phyloP scores from a whole-genome alignment of 495 filamentous ascomycete species.

The Aeminium ludgeri region DNA sequence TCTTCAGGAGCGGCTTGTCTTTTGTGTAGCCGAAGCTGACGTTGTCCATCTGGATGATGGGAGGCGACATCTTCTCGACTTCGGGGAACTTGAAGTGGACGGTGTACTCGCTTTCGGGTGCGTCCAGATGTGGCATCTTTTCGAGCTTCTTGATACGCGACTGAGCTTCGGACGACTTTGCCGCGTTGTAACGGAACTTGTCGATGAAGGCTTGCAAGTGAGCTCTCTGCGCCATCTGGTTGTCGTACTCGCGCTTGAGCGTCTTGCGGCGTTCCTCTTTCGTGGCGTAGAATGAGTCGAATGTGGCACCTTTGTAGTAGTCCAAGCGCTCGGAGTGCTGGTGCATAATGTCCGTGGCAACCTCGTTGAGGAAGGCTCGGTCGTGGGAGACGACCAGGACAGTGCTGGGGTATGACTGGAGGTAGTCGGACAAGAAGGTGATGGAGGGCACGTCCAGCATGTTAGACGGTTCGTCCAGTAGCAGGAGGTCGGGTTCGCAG shows the following conservation, averaged over 20 bases:
- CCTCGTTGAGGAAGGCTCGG: conserved; percentile 95
- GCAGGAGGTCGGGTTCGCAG: conserved; percentile 90
- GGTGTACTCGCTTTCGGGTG: conserved; percentile 84
- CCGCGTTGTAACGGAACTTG: conserved; percentile 99
- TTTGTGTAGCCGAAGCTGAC: conserved; percentile 80
- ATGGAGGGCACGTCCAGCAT: conserved; percentile 99
- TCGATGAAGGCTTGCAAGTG: conserved; percentile 96
- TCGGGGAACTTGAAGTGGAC: conserved; percentile 98
- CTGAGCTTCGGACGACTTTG: conserved; percentile 95
- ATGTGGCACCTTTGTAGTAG: conserved; percentile 97
- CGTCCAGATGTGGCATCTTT: conserved; percentile 79
- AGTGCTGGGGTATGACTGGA: conserved; percentile 85
- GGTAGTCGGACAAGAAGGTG: conserved; percentile 92
- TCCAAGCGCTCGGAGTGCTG: conserved; percentile 94
- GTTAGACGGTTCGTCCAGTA: conserved; percentile 98
- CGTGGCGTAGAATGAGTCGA: conserved; percentile 95
- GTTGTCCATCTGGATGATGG: conserved; percentile 91
- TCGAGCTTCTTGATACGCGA: conserved; percentile 98
- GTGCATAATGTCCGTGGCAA: conserved; percentile 98
- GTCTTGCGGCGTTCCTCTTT: conserved; percentile 94
- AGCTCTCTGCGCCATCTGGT: conserved; percentile 83
- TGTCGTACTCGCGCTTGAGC: conserved; percentile 94
- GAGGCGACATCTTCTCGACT: conserved; percentile 90
- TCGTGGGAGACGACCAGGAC: conserved; percentile 97
- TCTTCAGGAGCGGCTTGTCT: conserved; percentile 62